Conservation (phyloP, 1,284 basidiomycete species). For the Vanrija sp. region DNA sequence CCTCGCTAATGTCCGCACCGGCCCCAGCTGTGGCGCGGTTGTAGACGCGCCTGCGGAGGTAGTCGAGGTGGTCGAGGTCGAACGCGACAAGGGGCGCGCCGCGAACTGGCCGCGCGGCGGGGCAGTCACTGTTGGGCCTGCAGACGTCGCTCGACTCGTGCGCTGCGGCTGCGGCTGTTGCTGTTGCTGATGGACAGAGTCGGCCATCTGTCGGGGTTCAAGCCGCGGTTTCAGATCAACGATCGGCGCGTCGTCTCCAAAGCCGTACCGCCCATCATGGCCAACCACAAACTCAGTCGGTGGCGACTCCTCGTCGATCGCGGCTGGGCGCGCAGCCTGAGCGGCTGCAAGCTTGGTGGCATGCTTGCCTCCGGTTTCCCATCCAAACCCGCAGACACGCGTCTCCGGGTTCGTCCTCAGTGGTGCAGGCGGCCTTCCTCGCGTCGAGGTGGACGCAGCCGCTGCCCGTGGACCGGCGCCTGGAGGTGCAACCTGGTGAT, state of each 20-base stretch:
- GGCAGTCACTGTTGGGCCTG: constrained; percentile 3
- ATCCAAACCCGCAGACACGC: constrained; percentile 32
- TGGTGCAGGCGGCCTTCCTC: constrained; percentile 24
- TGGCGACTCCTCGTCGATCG: constrained; percentile 10
- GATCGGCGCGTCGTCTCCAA: constrained; percentile 22
- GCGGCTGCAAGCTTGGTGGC: neutral
- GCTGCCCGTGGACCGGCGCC: constrained; percentile 1
- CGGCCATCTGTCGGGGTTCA: constrained; percentile 15
- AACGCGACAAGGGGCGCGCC: constrained; percentile 12
- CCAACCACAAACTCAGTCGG: constrained; percentile 27
- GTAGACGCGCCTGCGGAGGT: neutral
- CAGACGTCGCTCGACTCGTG: neutral
- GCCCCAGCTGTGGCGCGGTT: neutral
- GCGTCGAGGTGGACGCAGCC: neutral
- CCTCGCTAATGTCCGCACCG: constrained; percentile 18
- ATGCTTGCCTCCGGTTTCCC: constrained; percentile 36
- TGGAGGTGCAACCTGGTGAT: constrained; percentile 31
- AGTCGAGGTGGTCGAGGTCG: constrained; percentile 3
- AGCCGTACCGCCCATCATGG: constrained; percentile 28
- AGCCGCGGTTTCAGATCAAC: constrained; percentile 24
- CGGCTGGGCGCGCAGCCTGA: neutral
- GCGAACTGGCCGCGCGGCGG: constrained; percentile 10
- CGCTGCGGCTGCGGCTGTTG: neutral
- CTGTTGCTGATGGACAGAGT: neutral
- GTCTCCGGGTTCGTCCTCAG: constrained; percentile 39